A percentile compares a stretch with the other conserved stretches of the same genome.
Evolutionary conservation across 2,329 filamentous ascomycete genomes (phyloP).

Genomic region (Fusarium miscanthi): DNA sequence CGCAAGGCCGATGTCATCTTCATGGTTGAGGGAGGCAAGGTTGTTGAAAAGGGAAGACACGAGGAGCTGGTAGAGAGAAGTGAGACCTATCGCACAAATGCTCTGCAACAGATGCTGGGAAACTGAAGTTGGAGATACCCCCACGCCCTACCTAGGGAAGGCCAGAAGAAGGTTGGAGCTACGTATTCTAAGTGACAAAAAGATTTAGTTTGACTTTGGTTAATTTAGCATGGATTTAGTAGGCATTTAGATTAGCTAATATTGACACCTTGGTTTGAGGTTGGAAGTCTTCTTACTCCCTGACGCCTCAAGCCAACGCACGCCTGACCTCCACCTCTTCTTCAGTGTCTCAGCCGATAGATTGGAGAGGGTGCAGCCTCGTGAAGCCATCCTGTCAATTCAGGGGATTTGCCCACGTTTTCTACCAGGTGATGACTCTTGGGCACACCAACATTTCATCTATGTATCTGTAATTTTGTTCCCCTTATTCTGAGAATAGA

Average conservation of each 20-base stretch:
- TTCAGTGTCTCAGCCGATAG: constrained; percentile 26
- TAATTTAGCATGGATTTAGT: not conserved
- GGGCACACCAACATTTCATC: constrained; percentile 7
- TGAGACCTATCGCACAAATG: constrained; percentile 64
- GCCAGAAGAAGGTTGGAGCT: not conserved
- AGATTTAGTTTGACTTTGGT: not conserved
- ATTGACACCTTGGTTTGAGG: not conserved
- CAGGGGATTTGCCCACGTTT: constrained; percentile 41
- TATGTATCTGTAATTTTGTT: not conserved
- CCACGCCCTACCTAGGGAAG: not conserved
- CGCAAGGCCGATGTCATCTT: constrained; percentile 68
- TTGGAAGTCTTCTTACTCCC: not conserved
- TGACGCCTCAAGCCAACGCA: constrained; percentile 14
- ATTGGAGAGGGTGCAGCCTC: constrained; percentile 19
- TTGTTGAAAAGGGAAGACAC: constrained; percentile 64
- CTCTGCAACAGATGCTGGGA: constrained; percentile 61
- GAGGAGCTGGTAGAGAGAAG: constrained; percentile 64
- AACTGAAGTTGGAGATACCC: constrained; percentile 1
- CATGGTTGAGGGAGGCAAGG: constrained; percentile 63
- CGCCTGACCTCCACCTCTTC: constrained; percentile 22
- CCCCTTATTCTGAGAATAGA: not conserved
- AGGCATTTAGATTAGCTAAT: not conserved
- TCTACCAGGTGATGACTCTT: constrained; percentile 18
- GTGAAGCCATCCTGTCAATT: constrained; percentile 34
- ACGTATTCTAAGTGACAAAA: not conserved